Conservation (phyloP, 495 filamentous ascomycete species). For the Lasiosphaeriaceae sp. region DNA sequence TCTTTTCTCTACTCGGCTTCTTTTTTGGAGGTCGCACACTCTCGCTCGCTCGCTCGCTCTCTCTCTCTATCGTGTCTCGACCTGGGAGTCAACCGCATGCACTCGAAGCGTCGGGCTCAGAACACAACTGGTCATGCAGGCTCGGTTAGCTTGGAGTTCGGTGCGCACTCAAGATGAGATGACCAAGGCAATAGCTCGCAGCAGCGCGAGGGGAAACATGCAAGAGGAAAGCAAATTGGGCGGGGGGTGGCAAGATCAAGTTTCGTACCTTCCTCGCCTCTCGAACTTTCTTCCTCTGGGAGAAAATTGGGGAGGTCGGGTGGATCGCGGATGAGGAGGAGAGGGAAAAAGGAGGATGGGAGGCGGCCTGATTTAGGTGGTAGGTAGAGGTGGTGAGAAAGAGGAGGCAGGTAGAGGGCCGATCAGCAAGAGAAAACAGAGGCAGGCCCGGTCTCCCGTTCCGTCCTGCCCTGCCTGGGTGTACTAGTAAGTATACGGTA, state of each 20-base stretch:
- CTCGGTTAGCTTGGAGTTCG: conserved; percentile 19
- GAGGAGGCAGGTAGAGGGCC: conserved; percentile 35
- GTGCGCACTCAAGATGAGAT: conserved; percentile 15
- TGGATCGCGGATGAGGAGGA: conserved; percentile 30
- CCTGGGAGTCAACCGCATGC: conserved; percentile 1
- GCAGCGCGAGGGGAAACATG: conserved; percentile 2
- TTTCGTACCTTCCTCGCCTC: conserved; percentile 37
- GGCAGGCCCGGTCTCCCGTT: conserved; percentile 24
- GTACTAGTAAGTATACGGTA: not conserved
- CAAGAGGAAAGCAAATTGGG: conserved; percentile 6
- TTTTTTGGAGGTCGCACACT: not conserved
- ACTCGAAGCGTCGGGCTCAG: conserved; percentile 15
- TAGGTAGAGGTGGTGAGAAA: conserved; percentile 37
- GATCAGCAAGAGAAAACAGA: conserved; percentile 33
- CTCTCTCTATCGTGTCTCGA: conserved; percentile 3
- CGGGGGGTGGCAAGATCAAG: conserved; percentile 12
- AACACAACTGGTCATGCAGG: conserved; percentile 20
- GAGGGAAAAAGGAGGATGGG: conserved; percentile 32
- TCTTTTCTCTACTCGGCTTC: conserved; percentile 1
- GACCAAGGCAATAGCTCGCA: conserved; percentile 2
- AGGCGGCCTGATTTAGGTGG: conserved; percentile 38
- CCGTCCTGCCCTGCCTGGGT: conserved; percentile 4
- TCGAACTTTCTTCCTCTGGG: conserved; percentile 30
- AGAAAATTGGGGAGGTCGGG: conserved; percentile 35
- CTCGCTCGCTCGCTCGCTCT: not conserved